Evolutionary conservation across 2,329 filamentous ascomycete species (phyloP).

Genomic region (Zymoseptoria tritici): DNA sequence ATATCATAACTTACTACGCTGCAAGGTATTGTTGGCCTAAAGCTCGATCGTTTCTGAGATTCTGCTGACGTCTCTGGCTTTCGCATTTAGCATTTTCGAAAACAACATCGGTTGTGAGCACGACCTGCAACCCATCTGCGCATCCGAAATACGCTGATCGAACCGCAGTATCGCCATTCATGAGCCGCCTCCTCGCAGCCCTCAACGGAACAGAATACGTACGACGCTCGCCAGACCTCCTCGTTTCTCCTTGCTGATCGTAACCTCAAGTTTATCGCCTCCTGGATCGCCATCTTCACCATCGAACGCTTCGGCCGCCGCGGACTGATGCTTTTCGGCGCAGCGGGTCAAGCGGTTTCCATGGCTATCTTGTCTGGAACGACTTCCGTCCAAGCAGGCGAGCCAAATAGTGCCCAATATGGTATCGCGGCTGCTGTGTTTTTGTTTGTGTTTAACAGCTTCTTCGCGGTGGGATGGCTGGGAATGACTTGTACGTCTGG

Average conservation of each 20-base stretch:
- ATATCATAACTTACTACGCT: slow-evolving; percentile 31
- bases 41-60: too few relatives aligned
- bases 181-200: slow-evolving; percentile 44
- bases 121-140: too few relatives aligned
- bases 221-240: neutral
- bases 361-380: slow-evolving; percentile 28
- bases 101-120: slow-evolving; percentile 40
- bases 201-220: slow-evolving; percentile 47
- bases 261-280: slow-evolving; percentile 35
- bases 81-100: slow-evolving; percentile 37
- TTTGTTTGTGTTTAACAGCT: slow-evolving; percentile 32
- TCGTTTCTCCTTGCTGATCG: neutral
- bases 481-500: slow-evolving; percentile 14
- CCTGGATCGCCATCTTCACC: slow-evolving; percentile 44
- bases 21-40: slow-evolving; percentile 17
- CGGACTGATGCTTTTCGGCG: slow-evolving; percentile 65
- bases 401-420: slow-evolving; percentile 12
- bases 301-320: slow-evolving; percentile 49
- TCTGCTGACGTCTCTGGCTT: too few relatives aligned
- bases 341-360: slow-evolving; percentile 27
- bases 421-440: slow-evolving; percentile 36
- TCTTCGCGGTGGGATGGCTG: slow-evolving; percentile 31
- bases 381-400: slow-evolving; percentile 13
- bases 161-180: slow-evolving; percentile 35
- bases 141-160: neutral